phyloP scores from a whole-genome alignment of 192 early-diverging fungal genomes.

The Coemansia umbellata region DNA sequence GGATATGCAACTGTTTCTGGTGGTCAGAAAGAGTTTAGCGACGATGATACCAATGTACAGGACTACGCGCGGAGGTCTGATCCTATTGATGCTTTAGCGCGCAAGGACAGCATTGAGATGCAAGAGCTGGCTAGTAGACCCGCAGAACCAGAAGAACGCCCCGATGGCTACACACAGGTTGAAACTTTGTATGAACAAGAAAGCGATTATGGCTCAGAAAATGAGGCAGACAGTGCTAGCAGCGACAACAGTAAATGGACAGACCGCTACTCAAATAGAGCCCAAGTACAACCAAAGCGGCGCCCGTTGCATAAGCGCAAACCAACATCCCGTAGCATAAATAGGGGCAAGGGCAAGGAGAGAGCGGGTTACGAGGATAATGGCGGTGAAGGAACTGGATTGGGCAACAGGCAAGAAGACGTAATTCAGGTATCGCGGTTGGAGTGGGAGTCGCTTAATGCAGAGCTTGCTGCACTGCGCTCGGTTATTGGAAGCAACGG shows the following conservation, averaged over 20 bases:
- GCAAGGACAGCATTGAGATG: conserved; percentile 52
- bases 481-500: conserved; percentile 13
- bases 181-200: not conserved
- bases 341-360: conserved; percentile 16
- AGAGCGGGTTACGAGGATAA: not conserved
- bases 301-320: not conserved
- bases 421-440: conserved; percentile 13
- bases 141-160: conserved; percentile 7
- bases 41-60: not conserved
- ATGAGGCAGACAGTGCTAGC: not conserved
- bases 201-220: not conserved
- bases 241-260: not conserved
- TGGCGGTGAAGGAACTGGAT: not conserved
- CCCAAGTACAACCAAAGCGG: not conserved
- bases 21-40: conserved; percentile 7
- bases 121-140: conserved; percentile 23
- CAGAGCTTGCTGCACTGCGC: conserved; percentile 32
- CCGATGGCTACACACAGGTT: conserved; percentile 25
- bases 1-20: conserved; percentile 31
- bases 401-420: too few species aligned
- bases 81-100: conserved; percentile 37
- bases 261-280: too few species aligned
- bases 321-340: not conserved
- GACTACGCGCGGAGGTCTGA: conserved; percentile 10
- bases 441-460: conserved; percentile 40